phyloP scores from a whole-genome alignment of 1,284 basidiomycete species.

The Sporisorium sorghi region DNA sequence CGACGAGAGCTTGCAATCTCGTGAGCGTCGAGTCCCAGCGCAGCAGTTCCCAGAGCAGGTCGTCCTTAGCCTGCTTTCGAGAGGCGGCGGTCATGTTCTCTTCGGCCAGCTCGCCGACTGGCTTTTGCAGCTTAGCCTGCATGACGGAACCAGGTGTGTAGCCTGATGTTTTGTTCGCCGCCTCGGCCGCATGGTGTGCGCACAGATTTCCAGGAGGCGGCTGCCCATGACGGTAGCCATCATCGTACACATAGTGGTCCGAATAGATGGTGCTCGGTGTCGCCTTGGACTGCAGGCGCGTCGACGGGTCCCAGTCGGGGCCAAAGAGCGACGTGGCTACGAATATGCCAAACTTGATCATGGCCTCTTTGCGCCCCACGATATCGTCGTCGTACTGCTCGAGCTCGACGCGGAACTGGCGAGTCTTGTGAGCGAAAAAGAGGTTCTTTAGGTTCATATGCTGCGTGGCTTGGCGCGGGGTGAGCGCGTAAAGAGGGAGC shows the following conservation, averaged over 20 bases:
- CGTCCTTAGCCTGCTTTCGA: background rate
- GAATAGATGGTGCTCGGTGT: conserved; percentile 18
- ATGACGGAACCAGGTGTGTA: background rate
- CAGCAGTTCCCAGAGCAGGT: background rate
- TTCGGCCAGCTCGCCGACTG: background rate
- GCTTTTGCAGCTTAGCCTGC: background rate
- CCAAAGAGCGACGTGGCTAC: conserved; percentile 7
- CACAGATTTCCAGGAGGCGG: too few relatives aligned
- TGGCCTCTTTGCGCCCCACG: conserved; percentile 21
- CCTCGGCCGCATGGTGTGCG: too few relatives aligned
- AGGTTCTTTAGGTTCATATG: background rate
- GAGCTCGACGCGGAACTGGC: conserved; percentile 22
- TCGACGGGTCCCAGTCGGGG: conserved; percentile 5
- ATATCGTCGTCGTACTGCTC: conserved; percentile 28
- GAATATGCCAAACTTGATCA: conserved; percentile 18
- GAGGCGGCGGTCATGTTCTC: background rate
- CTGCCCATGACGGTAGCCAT: too few relatives aligned
- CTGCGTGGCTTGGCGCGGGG: conserved; percentile 25
- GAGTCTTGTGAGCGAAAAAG: conserved; percentile 15
- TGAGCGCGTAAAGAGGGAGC: conserved; percentile 10
- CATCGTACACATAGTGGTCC: background rate
- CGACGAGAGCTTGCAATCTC: background rate
- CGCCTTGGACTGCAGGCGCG: background rate
- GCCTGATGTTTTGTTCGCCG: too few relatives aligned
- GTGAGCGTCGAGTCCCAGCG: background rate